Base-by-base conservation (phyloP, 441 rosid species). In the Euphorbia celastroides region DNA sequence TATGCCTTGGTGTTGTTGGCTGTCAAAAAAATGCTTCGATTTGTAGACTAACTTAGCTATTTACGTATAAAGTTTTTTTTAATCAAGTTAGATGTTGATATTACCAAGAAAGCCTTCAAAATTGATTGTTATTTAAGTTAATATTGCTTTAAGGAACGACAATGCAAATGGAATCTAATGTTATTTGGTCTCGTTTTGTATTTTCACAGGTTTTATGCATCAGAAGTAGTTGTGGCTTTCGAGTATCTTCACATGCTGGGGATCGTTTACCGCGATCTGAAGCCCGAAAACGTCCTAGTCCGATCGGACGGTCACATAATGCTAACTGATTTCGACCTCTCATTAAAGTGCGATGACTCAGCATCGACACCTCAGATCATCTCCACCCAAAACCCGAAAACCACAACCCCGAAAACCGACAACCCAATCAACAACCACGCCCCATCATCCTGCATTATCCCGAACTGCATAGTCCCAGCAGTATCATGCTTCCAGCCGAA, bases 191-290 rank as follows among this genome's bases (percentile, higher is more conserved):
- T n/a, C n/a, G n/a, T n/a, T n/a, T n/a, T n/a, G n/a, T n/a, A n/a
- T n/a, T n/a, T n/a, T 41, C 30, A 12, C 62, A 92, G 98, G 73
- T 92, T 92, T 71, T 92, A 89, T 69, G 93, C 84, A 44, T 84
- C 93, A 14, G 98, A 90, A 76, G 86, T 88, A 42, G 80, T 92
- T 62, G 96, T 88, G 3, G 93, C 96, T 6, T 68, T 92, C 31
- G 97, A 92, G 68, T 92, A 90, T 81, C 89, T 92, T 25, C 98
- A 90, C 83, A 87, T 90, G 97, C 70, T 90, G 84, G 97, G 93
- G 36, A 82, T 92, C 50, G 81, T 92, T 52, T 90, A 92, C 69
- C 96, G 98, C 7, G 98, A 92, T 34, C 81, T 92, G 20, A 92
- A 92, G 78, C 97, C 98, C 0, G 98, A 92, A 69, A 92, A 92